These are phyloP conservation scores for Aspergillus ochraceoroseus DNA, from an alignment of 2,329 filamentous ascomycete genomes.

Conservation along the genomic window DNA sequence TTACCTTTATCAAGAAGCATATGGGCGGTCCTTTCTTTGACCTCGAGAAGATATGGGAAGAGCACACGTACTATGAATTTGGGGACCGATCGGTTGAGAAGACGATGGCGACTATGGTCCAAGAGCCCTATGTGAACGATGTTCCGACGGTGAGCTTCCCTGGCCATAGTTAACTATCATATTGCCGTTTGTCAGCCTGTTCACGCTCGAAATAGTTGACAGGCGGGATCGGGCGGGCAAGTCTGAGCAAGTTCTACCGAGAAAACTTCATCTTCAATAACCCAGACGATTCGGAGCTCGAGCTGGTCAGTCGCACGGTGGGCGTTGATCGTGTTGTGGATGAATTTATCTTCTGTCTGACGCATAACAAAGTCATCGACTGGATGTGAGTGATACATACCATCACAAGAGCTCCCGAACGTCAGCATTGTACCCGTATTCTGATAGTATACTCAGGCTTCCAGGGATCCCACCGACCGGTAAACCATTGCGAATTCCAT, in stretches of 20 bases:
- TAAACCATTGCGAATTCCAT: slow-evolving; percentile 54
- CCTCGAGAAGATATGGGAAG: slow-evolving; percentile 72
- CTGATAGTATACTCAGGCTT: slow-evolving; percentile 38
- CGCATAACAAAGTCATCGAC: slow-evolving; percentile 59
- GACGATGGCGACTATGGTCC: slow-evolving; percentile 78
- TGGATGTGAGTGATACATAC: slow-evolving; percentile 56
- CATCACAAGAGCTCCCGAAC: no score
- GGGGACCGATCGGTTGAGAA: slow-evolving; percentile 61
- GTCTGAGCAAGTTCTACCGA: slow-evolving; percentile 63
- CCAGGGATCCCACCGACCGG: slow-evolving; percentile 58
- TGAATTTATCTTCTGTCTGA: slow-evolving; percentile 63
- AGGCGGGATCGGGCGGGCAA: slow-evolving; percentile 63
- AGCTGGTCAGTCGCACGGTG: slow-evolving; percentile 66
- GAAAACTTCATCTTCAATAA: slow-evolving; percentile 73
- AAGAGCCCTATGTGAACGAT: slow-evolving; percentile 74
- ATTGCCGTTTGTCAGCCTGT: background rate
- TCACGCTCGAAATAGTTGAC: slow-evolving; percentile 34
- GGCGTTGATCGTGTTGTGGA: slow-evolving; percentile 68
- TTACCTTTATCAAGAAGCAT: slow-evolving; percentile 60
- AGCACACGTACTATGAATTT: slow-evolving; percentile 70
- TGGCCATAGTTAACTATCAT: background rate
- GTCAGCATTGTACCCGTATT: no score
- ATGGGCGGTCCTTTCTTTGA: slow-evolving; percentile 65
- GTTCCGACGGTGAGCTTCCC: slow-evolving; percentile 61
- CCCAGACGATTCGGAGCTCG: slow-evolving; percentile 60